A percentile compares a stretch with the other conserved stretches of the same genome.
Evolutionary conservation across 495 filamentous ascomycete species (phyloP).

Genomic region (Talaromyces stipitatus): DNA sequence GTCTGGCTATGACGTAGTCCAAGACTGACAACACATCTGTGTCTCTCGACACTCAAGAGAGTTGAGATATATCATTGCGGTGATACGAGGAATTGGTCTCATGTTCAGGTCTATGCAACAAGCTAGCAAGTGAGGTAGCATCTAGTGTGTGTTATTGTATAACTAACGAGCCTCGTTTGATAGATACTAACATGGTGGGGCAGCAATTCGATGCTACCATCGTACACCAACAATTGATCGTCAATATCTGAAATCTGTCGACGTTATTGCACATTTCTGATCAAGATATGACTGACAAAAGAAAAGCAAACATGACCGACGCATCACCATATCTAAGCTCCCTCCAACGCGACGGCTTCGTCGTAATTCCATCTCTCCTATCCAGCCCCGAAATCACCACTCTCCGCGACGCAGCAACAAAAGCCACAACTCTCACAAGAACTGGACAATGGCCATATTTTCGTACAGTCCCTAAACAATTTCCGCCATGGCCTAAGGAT

Average conservation of each 20-base stretch:
- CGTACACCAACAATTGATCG: too few relatives aligned
- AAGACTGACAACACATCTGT: background rate
- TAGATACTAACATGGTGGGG: too few relatives aligned
- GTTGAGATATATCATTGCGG: too few relatives aligned
- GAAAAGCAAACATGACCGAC: background rate
- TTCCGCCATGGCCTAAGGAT: conserved; percentile 66
- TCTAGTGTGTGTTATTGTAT: too few relatives aligned
- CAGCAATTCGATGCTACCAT: too few relatives aligned
- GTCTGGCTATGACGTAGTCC: background rate
- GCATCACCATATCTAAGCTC: conserved; percentile 23
- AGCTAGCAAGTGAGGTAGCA: too few relatives aligned
- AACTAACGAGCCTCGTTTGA: too few relatives aligned
- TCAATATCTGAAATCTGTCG: too few relatives aligned
- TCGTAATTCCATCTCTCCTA: conserved; percentile 41
- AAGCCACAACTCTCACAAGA: conserved; percentile 49
- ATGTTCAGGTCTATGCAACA: too few relatives aligned
- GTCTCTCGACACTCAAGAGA: background rate
- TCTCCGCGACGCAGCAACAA: conserved; percentile 47
- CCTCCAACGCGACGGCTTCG: conserved; percentile 43
- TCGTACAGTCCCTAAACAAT: conserved; percentile 77
- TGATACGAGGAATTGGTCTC: too few relatives aligned
- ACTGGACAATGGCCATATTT: conserved; percentile 66
- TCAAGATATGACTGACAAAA: too few relatives aligned
- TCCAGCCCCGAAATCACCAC: conserved; percentile 33
- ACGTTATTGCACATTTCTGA: too few relatives aligned